A percentile compares a stretch with the other conserved stretches of the same genome.
These are phyloP conservation scores for Sporothrix variecibatus DNA, from an alignment of 2,329 filamentous ascomycete genomes.

Conservation along the genomic window DNA sequence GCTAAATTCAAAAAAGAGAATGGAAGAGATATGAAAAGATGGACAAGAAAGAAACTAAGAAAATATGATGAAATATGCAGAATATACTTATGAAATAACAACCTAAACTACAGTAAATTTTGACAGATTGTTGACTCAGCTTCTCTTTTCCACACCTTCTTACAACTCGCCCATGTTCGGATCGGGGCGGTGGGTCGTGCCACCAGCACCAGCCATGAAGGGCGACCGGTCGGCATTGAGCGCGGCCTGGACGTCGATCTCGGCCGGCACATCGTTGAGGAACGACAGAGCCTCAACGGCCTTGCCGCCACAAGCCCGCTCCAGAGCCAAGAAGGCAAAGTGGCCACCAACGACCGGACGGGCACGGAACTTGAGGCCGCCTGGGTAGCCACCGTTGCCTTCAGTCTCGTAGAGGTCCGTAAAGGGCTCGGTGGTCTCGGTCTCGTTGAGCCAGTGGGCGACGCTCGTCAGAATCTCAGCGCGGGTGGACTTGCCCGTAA, in stretches of 20 bases:
- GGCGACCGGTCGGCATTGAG: constrained; percentile 29
- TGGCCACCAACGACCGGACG: constrained; percentile 82
- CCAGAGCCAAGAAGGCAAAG: constrained; percentile 81
- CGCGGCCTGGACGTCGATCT: constrained; percentile 29
- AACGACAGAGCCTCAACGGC: constrained; percentile 60
- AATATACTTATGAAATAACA: background rate
- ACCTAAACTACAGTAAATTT: background rate
- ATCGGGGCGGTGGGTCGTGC: background rate
- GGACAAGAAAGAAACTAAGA: background rate
- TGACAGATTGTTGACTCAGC: background rate
- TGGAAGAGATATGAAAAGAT: background rate
- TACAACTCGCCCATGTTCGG: constrained; percentile 28
- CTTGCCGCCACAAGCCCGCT: constrained; percentile 73
- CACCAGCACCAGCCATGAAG: constrained; percentile 6
- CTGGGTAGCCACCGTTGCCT: constrained; percentile 72
- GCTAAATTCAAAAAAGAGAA: background rate
- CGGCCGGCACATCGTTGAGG: constrained; percentile 43
- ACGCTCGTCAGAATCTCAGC: constrained; percentile 72
- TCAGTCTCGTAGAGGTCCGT: constrained; percentile 85
- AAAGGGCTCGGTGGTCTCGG: constrained; percentile 71
- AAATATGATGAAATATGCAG: background rate
- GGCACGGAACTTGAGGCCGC: constrained; percentile 74
- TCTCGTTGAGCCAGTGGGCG: constrained; percentile 82
- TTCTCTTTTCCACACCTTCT: background rate
- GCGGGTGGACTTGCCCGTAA: constrained; percentile 68